phyloP scores from a whole-genome alignment of 225 moss, liverwort and hornwort genomes.

The Physcomitrellopsis africana region DNA sequence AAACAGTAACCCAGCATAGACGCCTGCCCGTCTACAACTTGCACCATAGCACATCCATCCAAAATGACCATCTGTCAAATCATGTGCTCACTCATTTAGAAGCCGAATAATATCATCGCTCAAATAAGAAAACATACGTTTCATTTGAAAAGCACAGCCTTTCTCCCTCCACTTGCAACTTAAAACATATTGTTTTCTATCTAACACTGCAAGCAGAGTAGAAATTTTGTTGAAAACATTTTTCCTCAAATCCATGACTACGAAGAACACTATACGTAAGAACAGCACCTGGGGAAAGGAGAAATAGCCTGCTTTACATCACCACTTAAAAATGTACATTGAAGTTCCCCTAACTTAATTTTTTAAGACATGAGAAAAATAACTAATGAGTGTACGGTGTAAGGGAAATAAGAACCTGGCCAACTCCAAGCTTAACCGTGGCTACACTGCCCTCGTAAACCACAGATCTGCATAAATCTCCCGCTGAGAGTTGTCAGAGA shows the following conservation, averaged over 20 bases:
- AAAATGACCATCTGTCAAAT: conserved; percentile 53
- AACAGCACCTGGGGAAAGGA: not conserved
- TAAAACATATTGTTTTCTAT: not conserved
- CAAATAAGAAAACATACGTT: not conserved
- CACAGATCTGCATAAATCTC: conserved; percentile 33
- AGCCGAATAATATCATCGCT: not conserved
- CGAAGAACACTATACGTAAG: not conserved
- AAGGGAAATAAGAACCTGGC: conserved; percentile 31
- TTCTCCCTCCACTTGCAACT: not conserved
- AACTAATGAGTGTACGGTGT: not conserved
- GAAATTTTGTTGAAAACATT: not conserved
- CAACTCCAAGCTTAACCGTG: conserved; percentile 35
- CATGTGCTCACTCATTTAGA: not conserved
- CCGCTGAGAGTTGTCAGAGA: not conserved
- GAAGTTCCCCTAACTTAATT: not conserved
- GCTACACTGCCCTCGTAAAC: conserved; percentile 26
- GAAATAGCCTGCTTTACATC: not conserved
- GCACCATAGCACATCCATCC: conserved; percentile 76
- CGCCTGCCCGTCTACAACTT: conserved; percentile 59
- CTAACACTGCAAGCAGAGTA: not conserved
- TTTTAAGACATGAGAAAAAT: not conserved
- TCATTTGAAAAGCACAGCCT: not conserved
- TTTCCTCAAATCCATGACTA: not conserved
- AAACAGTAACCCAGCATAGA: conserved; percentile 72
- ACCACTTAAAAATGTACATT: not conserved